Evolutionary conservation across 768 basidiomycete genomes (phyloP), one percentile per base, ranked within the genome.

Genomic region (Nevesoporus exiguus): DNA sequence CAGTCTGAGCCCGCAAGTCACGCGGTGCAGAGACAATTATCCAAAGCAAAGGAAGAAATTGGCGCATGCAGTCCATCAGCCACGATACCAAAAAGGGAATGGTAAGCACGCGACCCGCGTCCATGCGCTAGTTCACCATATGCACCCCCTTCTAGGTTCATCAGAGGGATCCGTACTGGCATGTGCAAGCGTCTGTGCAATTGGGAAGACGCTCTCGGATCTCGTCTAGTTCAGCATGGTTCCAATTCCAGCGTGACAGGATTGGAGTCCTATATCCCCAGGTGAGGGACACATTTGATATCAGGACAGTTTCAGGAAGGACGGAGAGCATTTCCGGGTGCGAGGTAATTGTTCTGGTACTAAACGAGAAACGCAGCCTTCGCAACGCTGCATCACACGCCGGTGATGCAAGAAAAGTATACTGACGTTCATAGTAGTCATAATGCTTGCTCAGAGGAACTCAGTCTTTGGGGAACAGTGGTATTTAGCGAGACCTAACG

Each of bases 401-500:
- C 15, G 11, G 44, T 42, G 33, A 47, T 21, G 21, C 31, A 29
- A 27, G 33, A 14, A 9, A 34, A 44, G 50, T 19, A 39, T 36
- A 36, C 31, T 29, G 8, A 8, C n/a, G 19, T 21, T 22, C 19
- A 8, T 25, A 4, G 30, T 48, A 6, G 14, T 30, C 22, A 14
- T 24, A 44, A 15, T 27, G 10, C 33, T n/a, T 29, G 27, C 3
- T 11, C n/a, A 21, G 19, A 39, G 7, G 39, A 10, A 49, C 13
- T 27, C 15, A 21, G 33, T 53, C 19, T 9, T 24, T 24, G 49
- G 8, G 48, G 41, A 43, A 29, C 15, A 13, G 42, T 5, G 47
- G 24, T 27, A 58, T 59, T 55, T 19, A 42, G 19, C 3, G 5
- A 13, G 3, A 27, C 57, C 59, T 61, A 58, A 54, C 36, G 0